Base-by-base conservation (phyloP, 495 filamentous ascomycete genomes). In the Penicillium longicatenatum region DNA sequence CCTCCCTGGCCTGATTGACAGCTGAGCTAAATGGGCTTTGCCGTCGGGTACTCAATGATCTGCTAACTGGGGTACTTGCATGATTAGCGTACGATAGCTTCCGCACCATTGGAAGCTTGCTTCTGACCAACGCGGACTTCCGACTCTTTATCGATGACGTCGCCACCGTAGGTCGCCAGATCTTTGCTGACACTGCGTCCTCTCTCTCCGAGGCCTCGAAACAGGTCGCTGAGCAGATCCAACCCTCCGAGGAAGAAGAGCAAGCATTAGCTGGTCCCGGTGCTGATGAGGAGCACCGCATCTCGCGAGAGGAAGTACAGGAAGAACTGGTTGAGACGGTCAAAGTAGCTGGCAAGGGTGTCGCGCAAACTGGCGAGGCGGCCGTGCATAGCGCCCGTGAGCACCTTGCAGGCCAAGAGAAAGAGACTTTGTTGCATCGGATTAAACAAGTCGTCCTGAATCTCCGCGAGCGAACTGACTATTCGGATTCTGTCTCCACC, bases 91-190 rank as follows among this genome's bases (percentile, higher is more conserved):
- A 92, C 70, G 80, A 87, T 63, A 96, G 92, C 65, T 73, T 96
- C 42, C 88, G 86, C 49, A 96, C 91, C 0, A 86, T 98, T 8
- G 89, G 90, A 10, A 87, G 84, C 48, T 79, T 98, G 7, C 82
- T 97, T 1, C 75, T 98, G 21, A 92, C 89, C 16, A 98, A 98
- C 68, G 84, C 89, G 3, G 92, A 97, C 63, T 97, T 98, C 70
- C 85, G 93, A 19, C 74, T 91, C 16, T 93, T 98, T 62, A 81
- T 96, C 26, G 82, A 86, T n/a, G 93, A 98, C 64, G 71, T 96
- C 29, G 85, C 85, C 41, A 83, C 86, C 0, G 82, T 98, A 54
- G 89, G 86, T 11, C 84, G 90, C 9, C 89, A 96, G 68, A 86
- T 98, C 24, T 93, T 98, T 65, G 84, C 84, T 55, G 93, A 97